Base-by-base conservation (phyloP, 1,284 basidiomycete genomes). In the Naganishia sp. region DNA sequence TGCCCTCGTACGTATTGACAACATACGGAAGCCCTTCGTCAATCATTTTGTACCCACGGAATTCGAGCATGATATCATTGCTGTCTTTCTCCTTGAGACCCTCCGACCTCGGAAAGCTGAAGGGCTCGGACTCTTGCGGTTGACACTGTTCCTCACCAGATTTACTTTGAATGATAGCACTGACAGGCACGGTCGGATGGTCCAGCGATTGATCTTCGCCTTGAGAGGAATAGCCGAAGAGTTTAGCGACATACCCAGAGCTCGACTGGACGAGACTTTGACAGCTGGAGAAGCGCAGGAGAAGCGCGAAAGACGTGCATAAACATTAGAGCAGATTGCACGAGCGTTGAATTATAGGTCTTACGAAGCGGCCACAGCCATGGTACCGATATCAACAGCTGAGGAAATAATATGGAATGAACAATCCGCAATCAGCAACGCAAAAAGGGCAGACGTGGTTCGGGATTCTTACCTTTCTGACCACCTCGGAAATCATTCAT, bases 301-400 rank as follows among this genome's bases (percentile, higher is more conserved):
- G 21, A 9, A 50, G 49, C 25, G 13, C 6, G 9, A 25, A 25
- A 13, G 49, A 25, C 49, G 23, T 6, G 23, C 46, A 23, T 23
- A 49, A n/a, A 5, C 28, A 28, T 18, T 3, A 10, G 46, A 9
- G 16, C 46, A 49, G 46, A n/a, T 13, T 44, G 11, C 46, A 21
- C 3, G 28, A 23, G 23, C 49, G 28, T 9, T 16, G 4, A 28
- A 28, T 21, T 11, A 21, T 21, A 11, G 15, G 2, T 43, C 48
- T 52, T 25, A 52, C 59, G 59, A 36, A 18, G 59, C 59, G 18
- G 59, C 59, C 0, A 61, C 21, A 6, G 59, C 59, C 21, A 61
- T 18, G 23, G 49, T 61, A 6, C 48, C 48, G 5, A 61, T 50
- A 15, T 61, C 59, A 23, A 16, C 18, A 4, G 48, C 59, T 61